Percentiles rank a stretch among this genome's conserved stretches.
phyloP scores from a whole-genome alignment of 1,284 basidiomycete genomes.

The Ustilago cynodontis region DNA sequence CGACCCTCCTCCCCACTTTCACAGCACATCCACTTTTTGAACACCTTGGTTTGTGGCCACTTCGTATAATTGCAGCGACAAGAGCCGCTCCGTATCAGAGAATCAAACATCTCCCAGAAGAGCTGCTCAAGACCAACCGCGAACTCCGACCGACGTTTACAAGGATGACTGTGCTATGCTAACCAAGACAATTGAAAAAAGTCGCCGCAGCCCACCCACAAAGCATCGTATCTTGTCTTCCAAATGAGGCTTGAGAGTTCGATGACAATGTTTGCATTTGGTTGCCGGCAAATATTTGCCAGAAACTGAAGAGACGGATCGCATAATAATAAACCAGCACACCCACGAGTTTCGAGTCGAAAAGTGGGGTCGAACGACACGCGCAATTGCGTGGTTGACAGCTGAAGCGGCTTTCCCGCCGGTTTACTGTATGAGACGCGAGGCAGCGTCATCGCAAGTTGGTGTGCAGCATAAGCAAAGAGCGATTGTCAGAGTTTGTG shows the following conservation, averaged over 20 bases:
- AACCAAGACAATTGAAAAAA: background rate
- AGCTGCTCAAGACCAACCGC: background rate
- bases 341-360: background rate
- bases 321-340: background rate
- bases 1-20: background rate
- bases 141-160: background rate
- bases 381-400: conserved; percentile 17
- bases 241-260: background rate
- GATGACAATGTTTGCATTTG: too few species aligned
- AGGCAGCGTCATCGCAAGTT: conserved; percentile 8
- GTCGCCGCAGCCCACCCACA: background rate
- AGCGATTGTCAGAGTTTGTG: background rate
- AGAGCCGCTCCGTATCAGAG: too few species aligned
- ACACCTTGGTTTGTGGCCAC: too few species aligned
- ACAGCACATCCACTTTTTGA: background rate
- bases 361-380: background rate
- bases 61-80: background rate
- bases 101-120: background rate
- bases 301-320: background rate
- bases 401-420: conserved; percentile 4
- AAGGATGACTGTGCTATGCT: background rate
- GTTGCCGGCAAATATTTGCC: background rate
- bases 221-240: conserved; percentile 1
- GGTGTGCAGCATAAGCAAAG: background rate
- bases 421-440: conserved; percentile 8